A percentile compares a stretch with the other conserved stretches of the same genome.
phyloP scores from a whole-genome alignment of 2,329 filamentous ascomycete genomes.

The Pyrenophora tritici-repentis region DNA sequence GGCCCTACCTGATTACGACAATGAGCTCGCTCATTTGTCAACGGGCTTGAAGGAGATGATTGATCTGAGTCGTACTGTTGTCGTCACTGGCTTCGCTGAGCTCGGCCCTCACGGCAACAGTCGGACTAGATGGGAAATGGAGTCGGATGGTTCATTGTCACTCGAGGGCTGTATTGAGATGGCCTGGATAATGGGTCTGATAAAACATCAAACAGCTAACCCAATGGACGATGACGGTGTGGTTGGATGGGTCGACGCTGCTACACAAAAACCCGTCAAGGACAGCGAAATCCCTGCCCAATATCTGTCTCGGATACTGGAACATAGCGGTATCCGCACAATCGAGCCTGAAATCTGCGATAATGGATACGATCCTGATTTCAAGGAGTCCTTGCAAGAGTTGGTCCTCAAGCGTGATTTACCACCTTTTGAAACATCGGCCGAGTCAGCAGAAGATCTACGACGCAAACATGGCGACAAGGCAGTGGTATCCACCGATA shows the following conservation, averaged over 20 bases:
- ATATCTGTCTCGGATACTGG: slow-evolving; percentile 95
- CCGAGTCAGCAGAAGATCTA: slow-evolving; percentile 97
- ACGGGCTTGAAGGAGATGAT: slow-evolving; percentile 94
- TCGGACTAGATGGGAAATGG: slow-evolving; percentile 98
- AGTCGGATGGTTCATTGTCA: slow-evolving; percentile 93
- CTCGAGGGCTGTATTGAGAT: slow-evolving; percentile 98
- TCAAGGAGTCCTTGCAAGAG: slow-evolving; percentile 98
- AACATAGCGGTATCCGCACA: slow-evolving; percentile 95
- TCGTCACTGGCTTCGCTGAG: slow-evolving; percentile 95
- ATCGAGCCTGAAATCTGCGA: slow-evolving; percentile 94
- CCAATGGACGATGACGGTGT: slow-evolving; percentile 94
- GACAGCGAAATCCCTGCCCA: slow-evolving; percentile 98
- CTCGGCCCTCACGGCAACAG: slow-evolving; percentile 98
- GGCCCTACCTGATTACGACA: slow-evolving; percentile 85
- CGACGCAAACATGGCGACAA: slow-evolving; percentile 96
- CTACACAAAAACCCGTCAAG: slow-evolving; percentile 92
- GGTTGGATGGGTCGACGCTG: slow-evolving; percentile 94
- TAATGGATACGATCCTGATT: slow-evolving; percentile 93
- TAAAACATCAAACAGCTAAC: slow-evolving; percentile 92
- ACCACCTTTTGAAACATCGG: slow-evolving; percentile 94
- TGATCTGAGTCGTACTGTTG: slow-evolving; percentile 95
- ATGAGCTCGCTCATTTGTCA: slow-evolving; percentile 86
- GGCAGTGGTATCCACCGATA: slow-evolving; percentile 92
- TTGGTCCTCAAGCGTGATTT: slow-evolving; percentile 97
- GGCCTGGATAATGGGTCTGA: slow-evolving; percentile 99